These are phyloP conservation scores for Colletotrichum sp. DNA, from an alignment of 2,329 filamentous ascomycete genomes.

Conservation along the genomic window DNA sequence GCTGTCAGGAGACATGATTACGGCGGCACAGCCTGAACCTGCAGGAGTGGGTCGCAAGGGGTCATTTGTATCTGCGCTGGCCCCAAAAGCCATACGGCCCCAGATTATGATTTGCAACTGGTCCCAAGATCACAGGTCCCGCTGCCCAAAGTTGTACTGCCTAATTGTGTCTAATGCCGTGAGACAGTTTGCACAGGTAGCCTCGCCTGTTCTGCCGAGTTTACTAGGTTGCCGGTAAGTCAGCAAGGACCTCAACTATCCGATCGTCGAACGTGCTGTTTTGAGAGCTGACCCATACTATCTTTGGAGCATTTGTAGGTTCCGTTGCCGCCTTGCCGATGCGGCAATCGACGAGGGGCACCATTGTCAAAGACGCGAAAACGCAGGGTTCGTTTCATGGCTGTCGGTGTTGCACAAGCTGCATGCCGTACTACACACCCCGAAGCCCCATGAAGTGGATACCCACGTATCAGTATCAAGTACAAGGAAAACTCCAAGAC, in stretches of 20 bases:
- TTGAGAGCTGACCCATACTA: rapidly evolving
- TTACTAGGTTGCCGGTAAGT: rapidly evolving
- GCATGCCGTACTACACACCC: not conserved
- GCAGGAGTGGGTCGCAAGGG: not conserved
- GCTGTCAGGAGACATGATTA: not conserved
- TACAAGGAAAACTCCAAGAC: too few relatives aligned
- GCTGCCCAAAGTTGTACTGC: rapidly evolving
- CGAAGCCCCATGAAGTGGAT: too few relatives aligned
- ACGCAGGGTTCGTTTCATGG: not conserved
- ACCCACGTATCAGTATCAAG: too few relatives aligned
- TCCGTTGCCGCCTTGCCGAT: not conserved
- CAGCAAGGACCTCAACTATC: rapidly evolving
- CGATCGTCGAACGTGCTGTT: not conserved
- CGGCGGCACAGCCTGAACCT: not conserved
- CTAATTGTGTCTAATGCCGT: rapidly evolving
- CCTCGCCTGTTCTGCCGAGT: rapidly evolving
- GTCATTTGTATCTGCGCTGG: not conserved
- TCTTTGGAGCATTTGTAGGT: rapidly evolving
- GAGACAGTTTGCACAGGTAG: rapidly evolving
- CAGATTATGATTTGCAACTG: rapidly evolving
- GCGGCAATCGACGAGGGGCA: not conserved
- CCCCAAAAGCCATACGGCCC: not conserved
- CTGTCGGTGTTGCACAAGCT: rapidly evolving
- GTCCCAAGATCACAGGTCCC: rapidly evolving
- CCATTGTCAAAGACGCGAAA: not conserved